A percentile compares a stretch with the other conserved stretches of the same genome.
phyloP scores from a whole-genome alignment of 2,329 filamentous ascomycete species.

The Colletotrichum sansevieriae region DNA sequence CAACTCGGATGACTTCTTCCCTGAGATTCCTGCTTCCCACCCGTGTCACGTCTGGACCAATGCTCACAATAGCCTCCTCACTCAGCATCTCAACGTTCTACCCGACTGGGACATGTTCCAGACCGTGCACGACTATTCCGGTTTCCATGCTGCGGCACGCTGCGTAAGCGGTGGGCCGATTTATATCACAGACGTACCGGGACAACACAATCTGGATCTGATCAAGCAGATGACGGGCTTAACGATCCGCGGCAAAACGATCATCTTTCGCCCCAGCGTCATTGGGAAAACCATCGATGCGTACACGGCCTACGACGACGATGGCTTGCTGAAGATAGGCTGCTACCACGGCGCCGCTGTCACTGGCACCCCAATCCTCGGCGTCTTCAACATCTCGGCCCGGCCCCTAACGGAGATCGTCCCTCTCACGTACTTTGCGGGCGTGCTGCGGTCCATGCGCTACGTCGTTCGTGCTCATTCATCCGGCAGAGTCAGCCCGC shows the following conservation, averaged over 20 bases:
- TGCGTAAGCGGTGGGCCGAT: constrained; percentile 93
- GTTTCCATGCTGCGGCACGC: constrained; percentile 89
- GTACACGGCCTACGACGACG: constrained; percentile 83
- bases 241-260: constrained; percentile 78
- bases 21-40: constrained; percentile 82
- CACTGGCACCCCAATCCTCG: constrained; percentile 82
- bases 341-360: constrained; percentile 77
- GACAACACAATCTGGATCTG: constrained; percentile 80
- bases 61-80: constrained; percentile 87
- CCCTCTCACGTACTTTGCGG: constrained; percentile 79
- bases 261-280: constrained; percentile 83
- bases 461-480: constrained; percentile 83
- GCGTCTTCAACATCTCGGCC: constrained; percentile 84
- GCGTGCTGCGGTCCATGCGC: constrained; percentile 66
- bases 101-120: constrained; percentile 87
- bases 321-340: constrained; percentile 79
- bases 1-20: constrained; percentile 95
- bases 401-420: constrained; percentile 76
- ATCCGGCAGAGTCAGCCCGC: constrained; percentile 71
- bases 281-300: constrained; percentile 79
- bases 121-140: constrained; percentile 75
- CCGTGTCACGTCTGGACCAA: constrained; percentile 97
- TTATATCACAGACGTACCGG: constrained; percentile 92
- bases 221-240: constrained; percentile 85
- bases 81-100: constrained; percentile 85